Conservation (phyloP, 345 rosid species). For the Durio zibethinus region DNA sequence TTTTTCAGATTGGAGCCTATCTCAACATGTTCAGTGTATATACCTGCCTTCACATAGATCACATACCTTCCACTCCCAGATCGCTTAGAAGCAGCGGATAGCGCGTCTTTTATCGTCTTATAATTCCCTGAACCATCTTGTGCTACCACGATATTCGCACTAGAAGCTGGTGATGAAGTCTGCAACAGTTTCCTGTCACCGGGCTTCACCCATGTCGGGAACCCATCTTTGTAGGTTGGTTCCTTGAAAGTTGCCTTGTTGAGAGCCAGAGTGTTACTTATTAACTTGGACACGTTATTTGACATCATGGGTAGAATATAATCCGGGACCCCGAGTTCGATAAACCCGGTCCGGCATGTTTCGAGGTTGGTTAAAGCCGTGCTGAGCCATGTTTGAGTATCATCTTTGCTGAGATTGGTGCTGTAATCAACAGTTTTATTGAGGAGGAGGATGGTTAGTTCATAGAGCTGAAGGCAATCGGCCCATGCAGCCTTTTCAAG, state of each 20-base stretch:
- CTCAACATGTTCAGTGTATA: constrained; percentile 62
- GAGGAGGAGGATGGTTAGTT: constrained; percentile 41
- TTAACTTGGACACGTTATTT: constrained; percentile 65
- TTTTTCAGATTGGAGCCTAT: constrained; percentile 41
- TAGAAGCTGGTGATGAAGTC: constrained; percentile 35
- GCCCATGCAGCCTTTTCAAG: constrained; percentile 68
- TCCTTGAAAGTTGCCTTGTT: constrained; percentile 49
- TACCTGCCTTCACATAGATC: constrained; percentile 71
- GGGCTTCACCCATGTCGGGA: constrained; percentile 70
- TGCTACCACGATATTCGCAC: constrained; percentile 73
- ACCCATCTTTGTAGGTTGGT: constrained; percentile 45
- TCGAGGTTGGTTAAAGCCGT: constrained; percentile 83
- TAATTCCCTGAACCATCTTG: constrained; percentile 81
- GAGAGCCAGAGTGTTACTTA: constrained; percentile 66
- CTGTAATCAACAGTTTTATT: constrained; percentile 47
- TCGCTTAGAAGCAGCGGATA: constrained; percentile 50
- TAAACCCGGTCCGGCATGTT: constrained; percentile 67
- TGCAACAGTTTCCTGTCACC: constrained; percentile 80
- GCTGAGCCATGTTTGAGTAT: constrained; percentile 90
- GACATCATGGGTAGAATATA: constrained; percentile 57
- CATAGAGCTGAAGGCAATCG: constrained; percentile 59
- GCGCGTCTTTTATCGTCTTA: constrained; percentile 60
- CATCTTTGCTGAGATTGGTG: constrained; percentile 51
- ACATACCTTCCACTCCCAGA: constrained; percentile 61
- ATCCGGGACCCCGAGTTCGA: constrained; percentile 63